These are phyloP conservation scores for Cercospora sesami DNA, from an alignment of 2,329 filamentous ascomycete genomes.

Conservation along the genomic window DNA sequence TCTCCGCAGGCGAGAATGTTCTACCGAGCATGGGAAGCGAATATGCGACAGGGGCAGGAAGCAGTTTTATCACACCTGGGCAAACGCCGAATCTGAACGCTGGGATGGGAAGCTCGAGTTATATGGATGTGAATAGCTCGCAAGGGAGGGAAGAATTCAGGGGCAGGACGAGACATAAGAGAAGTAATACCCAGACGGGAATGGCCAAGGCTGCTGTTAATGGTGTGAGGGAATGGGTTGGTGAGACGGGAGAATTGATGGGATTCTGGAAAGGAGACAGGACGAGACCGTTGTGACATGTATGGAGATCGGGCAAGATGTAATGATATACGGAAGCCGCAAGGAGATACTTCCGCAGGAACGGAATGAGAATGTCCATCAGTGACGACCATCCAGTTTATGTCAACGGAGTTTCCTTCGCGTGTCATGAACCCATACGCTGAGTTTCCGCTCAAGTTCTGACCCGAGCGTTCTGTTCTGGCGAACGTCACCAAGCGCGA, in stretches of 20 bases:
- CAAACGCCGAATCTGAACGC: constrained; percentile 37
- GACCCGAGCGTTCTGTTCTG: not conserved
- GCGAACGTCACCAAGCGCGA: not conserved
- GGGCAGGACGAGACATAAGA: constrained; percentile 47
- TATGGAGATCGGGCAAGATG: not conserved
- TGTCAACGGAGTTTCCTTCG: not conserved
- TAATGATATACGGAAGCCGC: not conserved
- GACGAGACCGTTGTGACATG: constrained; percentile 48
- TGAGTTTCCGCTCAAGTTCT: not conserved
- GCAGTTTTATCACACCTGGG: constrained; percentile 50
- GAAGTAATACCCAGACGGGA: constrained; percentile 53
- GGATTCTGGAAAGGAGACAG: constrained; percentile 62
- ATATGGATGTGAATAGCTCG: constrained; percentile 8
- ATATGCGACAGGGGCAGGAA: constrained; percentile 61
- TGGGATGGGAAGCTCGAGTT: constrained; percentile 17
- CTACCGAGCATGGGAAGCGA: constrained; percentile 87
- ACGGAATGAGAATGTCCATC: not conserved
- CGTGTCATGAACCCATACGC: not conserved
- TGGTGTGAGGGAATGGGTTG: constrained; percentile 65
- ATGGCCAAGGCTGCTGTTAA: constrained; percentile 61
- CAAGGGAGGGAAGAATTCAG: constrained; percentile 43
- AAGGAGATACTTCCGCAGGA: not conserved
- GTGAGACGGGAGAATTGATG: constrained; percentile 61
- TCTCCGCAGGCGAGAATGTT: constrained; percentile 93
- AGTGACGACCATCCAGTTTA: not conserved